phyloP scores from a whole-genome alignment of 2,329 filamentous ascomycete species.

The Sporothrix schenckii region DNA sequence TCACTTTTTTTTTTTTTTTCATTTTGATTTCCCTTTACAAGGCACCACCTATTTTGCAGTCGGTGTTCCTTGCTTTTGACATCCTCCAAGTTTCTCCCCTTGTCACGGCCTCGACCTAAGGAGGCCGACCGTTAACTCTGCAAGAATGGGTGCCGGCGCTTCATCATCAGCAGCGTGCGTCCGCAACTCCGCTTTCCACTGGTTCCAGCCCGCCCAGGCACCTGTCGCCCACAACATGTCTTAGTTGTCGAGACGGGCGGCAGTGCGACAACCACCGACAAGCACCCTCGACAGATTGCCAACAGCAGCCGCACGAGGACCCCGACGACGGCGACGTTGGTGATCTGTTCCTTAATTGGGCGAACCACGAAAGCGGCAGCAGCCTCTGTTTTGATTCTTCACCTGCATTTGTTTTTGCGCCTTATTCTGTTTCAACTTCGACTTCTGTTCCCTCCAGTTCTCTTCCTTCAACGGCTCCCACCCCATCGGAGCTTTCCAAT shows the following conservation, averaged over 20 bases:
- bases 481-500: background rate
- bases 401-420: constrained; percentile 27
- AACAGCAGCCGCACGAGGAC: background rate
- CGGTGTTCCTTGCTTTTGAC: background rate
- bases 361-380: constrained; percentile 22
- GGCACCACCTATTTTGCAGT: background rate
- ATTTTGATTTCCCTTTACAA: background rate
- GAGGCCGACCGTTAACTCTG: constrained; percentile 35
- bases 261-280: constrained; percentile 25
- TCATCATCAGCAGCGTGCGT: constrained; percentile 22
- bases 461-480: background rate
- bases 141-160: constrained; percentile 36
- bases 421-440: background rate
- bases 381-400: constrained; percentile 27
- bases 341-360: constrained; percentile 24
- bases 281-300: background rate
- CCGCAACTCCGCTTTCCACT: constrained; percentile 23
- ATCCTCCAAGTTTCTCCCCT: background rate
- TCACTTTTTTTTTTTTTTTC: background rate
- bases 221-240: constrained; percentile 30
- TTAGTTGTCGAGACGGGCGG: constrained; percentile 29
- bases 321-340: constrained; percentile 10
- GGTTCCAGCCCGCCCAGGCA: constrained; percentile 31
- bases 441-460: background rate
- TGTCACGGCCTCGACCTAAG: constrained; percentile 29